Percentiles rank a stretch among this genome's conserved stretches.
Evolutionary conservation across 768 basidiomycete genomes (phyloP).

Genomic region (Tephrocybe sp.): DNA sequence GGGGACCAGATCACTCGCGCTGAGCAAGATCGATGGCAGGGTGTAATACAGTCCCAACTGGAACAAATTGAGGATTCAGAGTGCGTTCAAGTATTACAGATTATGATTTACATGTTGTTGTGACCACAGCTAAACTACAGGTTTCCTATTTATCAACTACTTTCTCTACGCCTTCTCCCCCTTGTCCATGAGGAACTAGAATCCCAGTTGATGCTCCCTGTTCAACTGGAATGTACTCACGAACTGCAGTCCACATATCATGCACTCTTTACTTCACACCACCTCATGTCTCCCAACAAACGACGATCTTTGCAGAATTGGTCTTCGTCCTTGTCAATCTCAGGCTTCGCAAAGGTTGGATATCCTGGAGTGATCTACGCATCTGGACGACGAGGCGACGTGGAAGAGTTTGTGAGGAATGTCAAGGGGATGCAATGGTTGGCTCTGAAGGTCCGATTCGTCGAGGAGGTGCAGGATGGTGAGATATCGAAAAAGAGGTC

Average conservation of each 20-base stretch:
- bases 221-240: not conserved
- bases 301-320: slow-evolving; percentile 56
- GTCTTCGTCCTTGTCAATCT: slow-evolving; percentile 51
- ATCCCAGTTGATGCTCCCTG: not conserved
- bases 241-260: slow-evolving; percentile 38
- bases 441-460: slow-evolving; percentile 61
- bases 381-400: slow-evolving; percentile 48
- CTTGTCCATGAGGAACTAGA: slow-evolving; percentile 43
- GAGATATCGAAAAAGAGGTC: slow-evolving; percentile 15
- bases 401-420: slow-evolving; percentile 65
- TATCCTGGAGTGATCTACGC: slow-evolving; percentile 78
- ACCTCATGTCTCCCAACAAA: slow-evolving; percentile 65
- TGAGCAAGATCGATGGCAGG: slow-evolving; percentile 52
- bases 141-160: slow-evolving; percentile 59
- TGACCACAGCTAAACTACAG: slow-evolving; percentile 41
- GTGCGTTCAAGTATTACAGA: slow-evolving; percentile 17
- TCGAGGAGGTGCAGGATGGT: slow-evolving; percentile 40
- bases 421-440: slow-evolving; percentile 82
- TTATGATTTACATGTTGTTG: not conserved
- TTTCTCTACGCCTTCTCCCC: slow-evolving; percentile 59
- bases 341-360: slow-evolving; percentile 74
- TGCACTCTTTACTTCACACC: slow-evolving; percentile 72
- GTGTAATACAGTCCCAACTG: slow-evolving; percentile 35
- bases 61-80: slow-evolving; percentile 35
- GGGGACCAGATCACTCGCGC: slow-evolving; percentile 45